phyloP scores from a whole-genome alignment of 1,139 yeast species.

The Blastobotrys apis region DNA sequence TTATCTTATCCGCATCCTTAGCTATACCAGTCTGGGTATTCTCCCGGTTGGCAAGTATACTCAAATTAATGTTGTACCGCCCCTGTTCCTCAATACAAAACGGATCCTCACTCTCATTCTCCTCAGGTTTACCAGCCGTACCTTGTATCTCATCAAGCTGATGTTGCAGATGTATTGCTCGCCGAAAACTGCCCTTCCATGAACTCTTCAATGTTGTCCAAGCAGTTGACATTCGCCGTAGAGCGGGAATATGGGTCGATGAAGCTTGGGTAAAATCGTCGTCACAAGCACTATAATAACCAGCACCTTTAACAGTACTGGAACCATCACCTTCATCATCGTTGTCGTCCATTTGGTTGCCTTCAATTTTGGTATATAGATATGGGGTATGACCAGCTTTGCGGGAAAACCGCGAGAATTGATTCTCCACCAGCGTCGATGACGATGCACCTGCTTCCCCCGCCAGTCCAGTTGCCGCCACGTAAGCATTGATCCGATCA shows the following conservation, averaged over 20 bases:
- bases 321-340: not conserved
- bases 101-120: not conserved
- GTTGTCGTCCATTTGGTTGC: not conserved
- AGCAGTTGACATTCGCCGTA: not conserved
- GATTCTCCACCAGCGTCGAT: not conserved
- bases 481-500: not conserved
- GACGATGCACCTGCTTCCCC: not conserved
- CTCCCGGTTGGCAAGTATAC: not conserved
- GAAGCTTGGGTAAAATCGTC: too few relatives aligned
- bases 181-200: constrained; percentile 2
- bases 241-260: too few relatives aligned
- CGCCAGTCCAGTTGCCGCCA: not conserved
- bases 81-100: not conserved
- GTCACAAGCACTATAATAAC: too few relatives aligned
- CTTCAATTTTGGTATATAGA: too few relatives aligned
- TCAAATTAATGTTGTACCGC: constrained; percentile 3
- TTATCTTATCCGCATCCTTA: too few relatives aligned
- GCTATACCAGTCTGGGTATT: too few relatives aligned
- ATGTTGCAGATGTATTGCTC: constrained; percentile 1
- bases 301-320: too few relatives aligned
- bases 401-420: not conserved
- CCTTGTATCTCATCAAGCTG: not conserved
- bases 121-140: not conserved
- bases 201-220: constrained; percentile 3
- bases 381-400: not conserved